Evolutionary conservation across 2,329 filamentous ascomycete genomes (phyloP).

Genomic region (Botrytis byssoidea): DNA sequence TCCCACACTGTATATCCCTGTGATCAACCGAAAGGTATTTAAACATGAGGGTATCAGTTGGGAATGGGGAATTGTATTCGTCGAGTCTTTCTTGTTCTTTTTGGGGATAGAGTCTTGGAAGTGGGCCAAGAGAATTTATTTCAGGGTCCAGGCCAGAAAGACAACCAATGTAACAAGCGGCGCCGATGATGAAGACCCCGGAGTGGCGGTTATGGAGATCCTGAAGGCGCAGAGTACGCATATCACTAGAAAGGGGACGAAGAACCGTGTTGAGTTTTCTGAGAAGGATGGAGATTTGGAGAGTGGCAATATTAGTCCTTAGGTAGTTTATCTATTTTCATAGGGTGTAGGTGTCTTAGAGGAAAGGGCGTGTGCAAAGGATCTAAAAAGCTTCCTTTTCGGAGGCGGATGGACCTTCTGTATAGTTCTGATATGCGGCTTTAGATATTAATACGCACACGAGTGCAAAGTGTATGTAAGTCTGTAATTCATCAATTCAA

Average conservation of each 20-base stretch:
- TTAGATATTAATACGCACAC: neutral
- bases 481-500: neutral
- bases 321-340: neutral
- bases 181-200: neutral
- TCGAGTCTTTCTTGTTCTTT: conserved; percentile 61
- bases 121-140: conserved; percentile 54
- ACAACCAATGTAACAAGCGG: neutral
- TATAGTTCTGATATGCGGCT: neutral
- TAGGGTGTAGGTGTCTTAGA: neutral
- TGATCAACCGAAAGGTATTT: conserved; percentile 63
- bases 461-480: neutral
- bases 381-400: neutral
- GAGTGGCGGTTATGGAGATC: neutral
- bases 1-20: conserved; percentile 65
- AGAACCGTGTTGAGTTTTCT: neutral
- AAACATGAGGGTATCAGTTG: conserved; percentile 63
- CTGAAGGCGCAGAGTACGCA: conserved; percentile 5
- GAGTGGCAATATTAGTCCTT: neutral
- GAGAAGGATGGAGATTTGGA: conserved; percentile 1
- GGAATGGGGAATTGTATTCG: conserved; percentile 69
- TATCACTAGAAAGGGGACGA: neutral
- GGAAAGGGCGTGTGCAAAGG: neutral
- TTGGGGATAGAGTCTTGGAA: conserved; percentile 65
- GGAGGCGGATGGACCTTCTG: neutral
- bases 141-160: neutral